Base-by-base conservation (phyloP, 208 protist genomes). In the Leishmania guyanensis region DNA sequence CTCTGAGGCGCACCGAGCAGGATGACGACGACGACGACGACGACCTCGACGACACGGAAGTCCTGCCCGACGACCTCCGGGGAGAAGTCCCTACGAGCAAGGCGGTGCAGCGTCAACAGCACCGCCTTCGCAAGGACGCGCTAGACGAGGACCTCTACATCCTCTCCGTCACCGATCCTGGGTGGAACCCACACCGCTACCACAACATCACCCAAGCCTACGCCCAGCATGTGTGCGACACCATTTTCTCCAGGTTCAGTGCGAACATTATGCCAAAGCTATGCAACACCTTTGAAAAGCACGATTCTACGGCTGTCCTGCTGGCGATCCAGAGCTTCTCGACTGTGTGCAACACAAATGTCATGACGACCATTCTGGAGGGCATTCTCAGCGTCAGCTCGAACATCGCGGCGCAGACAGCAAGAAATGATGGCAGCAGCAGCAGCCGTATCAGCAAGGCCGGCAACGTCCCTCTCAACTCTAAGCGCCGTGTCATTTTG, bases 241-340 rank as follows among this genome's bases (percentile, higher is more conserved):
- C 84, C 56, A 81, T 97, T 36, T 93, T 97, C 77, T 84, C 86
- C 74, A 93, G 90, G 83, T 97, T 94, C 81, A 95, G 91, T 82
- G 89, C 86, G 1, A 97, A 97, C 84, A 94, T 97, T 79, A 97
- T 97, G 94, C 94, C 94, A 17, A 92, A 92, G 53, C 87, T 97
- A 60, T 97, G 94, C 79, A 97, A 97, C 84, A 90, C 89, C 0
- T 96, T 95, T 75, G 91, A 96, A 75, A 85, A 78, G 3, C 90
- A 96, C 79, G 84, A 92, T 80, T 93, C 91, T n/a, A 96, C 92
- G 5, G 91, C 92, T 1, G 89, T 97, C 51, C 88, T 97, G 77
- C 73, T 90, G 56, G 92, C 91, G n/a, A 96, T 97, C 77, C 89
- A 91, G 80, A 97, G 92, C 83, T 97, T 96, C 82, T 91, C 94